Evolutionary conservation across 2,329 filamentous ascomycete genomes (phyloP).

Genomic region (Orbilia ellipsospora): DNA sequence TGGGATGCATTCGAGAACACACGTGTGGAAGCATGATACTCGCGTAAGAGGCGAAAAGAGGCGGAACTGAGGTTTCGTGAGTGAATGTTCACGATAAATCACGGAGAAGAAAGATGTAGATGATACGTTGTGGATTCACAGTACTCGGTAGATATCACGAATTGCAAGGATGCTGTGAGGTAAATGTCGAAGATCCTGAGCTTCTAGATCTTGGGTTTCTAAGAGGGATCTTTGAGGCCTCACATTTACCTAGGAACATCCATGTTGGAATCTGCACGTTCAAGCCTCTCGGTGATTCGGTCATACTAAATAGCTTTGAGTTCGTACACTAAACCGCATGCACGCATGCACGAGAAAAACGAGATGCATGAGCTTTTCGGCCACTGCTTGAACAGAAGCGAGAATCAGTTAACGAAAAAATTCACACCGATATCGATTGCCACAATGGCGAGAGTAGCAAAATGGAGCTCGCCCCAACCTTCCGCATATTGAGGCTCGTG

Average conservation of each 20-base stretch:
- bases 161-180: neutral
- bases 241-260: slow-evolving; percentile 13
- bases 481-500: slow-evolving; percentile 1
- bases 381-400: too few relatives aligned
- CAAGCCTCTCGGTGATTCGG: neutral
- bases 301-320: too few relatives aligned
- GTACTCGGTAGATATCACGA: too few relatives aligned
- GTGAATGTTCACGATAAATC: neutral
- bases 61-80: neutral
- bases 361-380: too few relatives aligned
- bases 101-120: slow-evolving; percentile 1
- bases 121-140: neutral
- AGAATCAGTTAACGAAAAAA: neutral
- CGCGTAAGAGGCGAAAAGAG: neutral
- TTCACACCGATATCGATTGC: too few relatives aligned
- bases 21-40: neutral
- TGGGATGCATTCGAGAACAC: neutral
- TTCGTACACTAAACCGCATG: too few relatives aligned
- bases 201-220: neutral
- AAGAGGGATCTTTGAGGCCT: neutral
- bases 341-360: too few relatives aligned
- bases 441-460: neutral
- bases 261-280: slow-evolving; percentile 7
- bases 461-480: slow-evolving; percentile 3
- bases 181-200: neutral